Percentiles rank a stretch among this genome's conserved stretches.
Conservation (phyloP, 305 asterid genomes). For the Rubia balearica region DNA sequence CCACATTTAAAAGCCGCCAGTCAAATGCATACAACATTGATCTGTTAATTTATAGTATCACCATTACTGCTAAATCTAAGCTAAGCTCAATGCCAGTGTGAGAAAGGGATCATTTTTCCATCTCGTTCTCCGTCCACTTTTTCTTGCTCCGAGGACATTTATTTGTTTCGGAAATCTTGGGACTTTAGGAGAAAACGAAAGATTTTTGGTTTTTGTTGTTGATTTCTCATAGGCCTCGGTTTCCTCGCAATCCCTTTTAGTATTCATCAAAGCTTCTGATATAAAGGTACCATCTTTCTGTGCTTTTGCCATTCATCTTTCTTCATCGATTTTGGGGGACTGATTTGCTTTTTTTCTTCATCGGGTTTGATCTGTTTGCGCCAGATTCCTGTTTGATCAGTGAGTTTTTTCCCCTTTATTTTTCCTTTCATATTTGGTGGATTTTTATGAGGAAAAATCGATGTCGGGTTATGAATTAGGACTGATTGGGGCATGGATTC, state of each 20-base stretch:
- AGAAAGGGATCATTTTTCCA: constrained; percentile 11
- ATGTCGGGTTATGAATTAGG: neutral
- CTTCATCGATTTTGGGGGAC: neutral
- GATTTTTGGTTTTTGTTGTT: constrained; percentile 8
- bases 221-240: constrained; percentile 30
- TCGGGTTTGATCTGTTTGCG: neutral
- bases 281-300: constrained; percentile 38
- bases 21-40: neutral
- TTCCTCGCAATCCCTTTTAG: constrained; percentile 31
- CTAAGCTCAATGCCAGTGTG: constrained; percentile 12
- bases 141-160: constrained; percentile 28
- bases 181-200: constrained; percentile 4
- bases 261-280: constrained; percentile 16
- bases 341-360: neutral
- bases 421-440: neutral
- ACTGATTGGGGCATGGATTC: neutral
- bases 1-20: neutral
- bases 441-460: neutral
- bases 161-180: constrained; percentile 5
- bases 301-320: constrained; percentile 5
- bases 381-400: constrained; percentile 9
- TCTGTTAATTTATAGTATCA: neutral
- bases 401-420: neutral
- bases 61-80: neutral
- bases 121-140: constrained; percentile 41